Evolutionary conservation across 441 rosid genomes (phyloP).

Genomic region (Arabidopsis hybrid): DNA sequence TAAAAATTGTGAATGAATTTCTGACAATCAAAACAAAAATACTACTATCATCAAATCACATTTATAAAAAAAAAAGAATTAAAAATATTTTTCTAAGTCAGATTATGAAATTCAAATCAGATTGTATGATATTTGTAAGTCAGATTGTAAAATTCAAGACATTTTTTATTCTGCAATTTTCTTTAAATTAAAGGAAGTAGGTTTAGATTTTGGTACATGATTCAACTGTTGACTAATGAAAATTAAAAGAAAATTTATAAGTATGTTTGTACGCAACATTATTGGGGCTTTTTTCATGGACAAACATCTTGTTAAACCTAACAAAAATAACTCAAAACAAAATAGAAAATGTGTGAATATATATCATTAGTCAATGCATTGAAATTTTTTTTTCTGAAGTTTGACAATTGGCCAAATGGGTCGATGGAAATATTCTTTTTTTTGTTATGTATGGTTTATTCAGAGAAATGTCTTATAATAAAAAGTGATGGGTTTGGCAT

Average conservation of each 20-base stretch:
- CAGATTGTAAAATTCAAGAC: too few relatives aligned
- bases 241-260: neutral
- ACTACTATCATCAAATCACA: too few relatives aligned
- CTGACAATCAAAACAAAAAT: too few relatives aligned
- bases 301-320: constrained; percentile 19
- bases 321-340: neutral
- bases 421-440: neutral
- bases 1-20: neutral
- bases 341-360: constrained; percentile 4
- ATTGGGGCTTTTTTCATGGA: neutral
- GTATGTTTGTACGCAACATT: neutral
- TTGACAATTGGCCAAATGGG: neutral
- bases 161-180: neutral
- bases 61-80: too few relatives aligned
- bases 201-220: neutral
- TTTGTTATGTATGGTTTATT: neutral
- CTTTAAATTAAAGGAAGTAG: too few relatives aligned
- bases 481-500: constrained; percentile 10
- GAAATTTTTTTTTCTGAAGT: neutral
- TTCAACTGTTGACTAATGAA: constrained; percentile 24
- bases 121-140: too few relatives aligned
- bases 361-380: constrained; percentile 31
- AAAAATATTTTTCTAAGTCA: too few relatives aligned
- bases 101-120: too few relatives aligned
- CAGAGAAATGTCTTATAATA: neutral